These are phyloP conservation scores for Mycena chlorophos DNA, from an alignment of 768 basidiomycete genomes.

Conservation along the genomic window DNA sequence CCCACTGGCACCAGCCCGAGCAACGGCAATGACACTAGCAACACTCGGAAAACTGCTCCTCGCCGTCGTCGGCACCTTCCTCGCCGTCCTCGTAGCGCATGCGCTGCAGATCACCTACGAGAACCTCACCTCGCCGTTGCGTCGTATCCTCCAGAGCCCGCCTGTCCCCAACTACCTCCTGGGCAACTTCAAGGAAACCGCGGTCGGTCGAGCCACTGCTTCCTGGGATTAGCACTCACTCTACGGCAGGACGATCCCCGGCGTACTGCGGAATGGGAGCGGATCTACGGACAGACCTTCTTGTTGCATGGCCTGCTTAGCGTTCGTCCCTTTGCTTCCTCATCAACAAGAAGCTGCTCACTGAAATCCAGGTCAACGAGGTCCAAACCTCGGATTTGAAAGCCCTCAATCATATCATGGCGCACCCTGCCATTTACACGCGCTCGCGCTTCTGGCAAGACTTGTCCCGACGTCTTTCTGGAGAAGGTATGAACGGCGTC, in stretches of 20 bases:
- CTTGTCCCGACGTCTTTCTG: background rate
- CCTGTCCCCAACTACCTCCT: background rate
- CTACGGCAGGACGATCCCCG: background rate
- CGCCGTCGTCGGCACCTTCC: background rate
- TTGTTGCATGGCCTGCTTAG: constrained; percentile 33
- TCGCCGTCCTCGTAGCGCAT: background rate
- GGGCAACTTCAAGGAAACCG: constrained; percentile 32
- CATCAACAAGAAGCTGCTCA: background rate
- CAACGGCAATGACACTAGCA: too few species aligned
- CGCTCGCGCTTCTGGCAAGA: constrained; percentile 23
- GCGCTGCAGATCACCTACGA: background rate
- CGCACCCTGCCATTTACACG: constrained; percentile 34
- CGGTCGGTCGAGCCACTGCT: constrained; percentile 3
- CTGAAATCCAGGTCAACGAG: constrained; percentile 28
- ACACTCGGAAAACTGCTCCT: background rate
- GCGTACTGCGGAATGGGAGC: constrained; percentile 32
- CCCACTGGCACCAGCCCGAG: too few species aligned
- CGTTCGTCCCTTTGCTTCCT: constrained; percentile 25
- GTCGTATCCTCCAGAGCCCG: background rate
- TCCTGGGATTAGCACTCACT: background rate
- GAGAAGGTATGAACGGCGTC: background rate
- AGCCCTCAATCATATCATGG: constrained; percentile 49
- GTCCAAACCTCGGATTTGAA: constrained; percentile 49
- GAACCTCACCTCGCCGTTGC: constrained; percentile 5
- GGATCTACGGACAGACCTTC: constrained; percentile 37